phyloP scores from a whole-genome alignment of 495 filamentous ascomycete genomes.

The Lentithecium fluviatile region DNA sequence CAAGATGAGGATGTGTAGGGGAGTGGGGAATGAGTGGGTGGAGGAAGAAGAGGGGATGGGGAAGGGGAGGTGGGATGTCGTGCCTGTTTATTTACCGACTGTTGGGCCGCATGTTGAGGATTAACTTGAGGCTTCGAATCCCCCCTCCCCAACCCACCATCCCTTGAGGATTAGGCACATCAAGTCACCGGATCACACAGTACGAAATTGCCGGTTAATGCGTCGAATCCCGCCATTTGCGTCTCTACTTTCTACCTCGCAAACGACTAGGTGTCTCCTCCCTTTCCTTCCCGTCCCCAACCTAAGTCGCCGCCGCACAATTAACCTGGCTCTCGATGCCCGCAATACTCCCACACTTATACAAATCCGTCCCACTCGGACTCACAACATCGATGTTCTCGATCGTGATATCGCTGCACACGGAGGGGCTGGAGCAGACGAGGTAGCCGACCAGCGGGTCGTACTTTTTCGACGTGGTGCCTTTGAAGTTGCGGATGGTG shows the following conservation, averaged over 20 bases:
- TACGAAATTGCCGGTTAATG: too few species aligned
- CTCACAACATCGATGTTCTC: constrained; percentile 52
- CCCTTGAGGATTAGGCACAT: too few species aligned
- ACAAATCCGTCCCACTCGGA: constrained; percentile 51
- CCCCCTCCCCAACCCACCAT: too few species aligned
- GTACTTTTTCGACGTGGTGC: constrained; percentile 54
- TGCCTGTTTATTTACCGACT: background rate
- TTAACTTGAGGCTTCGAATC: too few species aligned
- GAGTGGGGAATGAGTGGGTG: background rate
- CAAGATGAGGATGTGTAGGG: constrained; percentile 7
- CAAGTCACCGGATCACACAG: too few species aligned
- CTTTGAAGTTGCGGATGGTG: constrained; percentile 39
- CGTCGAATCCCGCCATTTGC: too few species aligned
- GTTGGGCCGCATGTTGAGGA: background rate
- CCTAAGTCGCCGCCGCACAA: constrained; percentile 40
- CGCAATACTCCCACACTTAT: constrained; percentile 55
- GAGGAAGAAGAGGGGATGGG: constrained; percentile 15
- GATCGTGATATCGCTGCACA: constrained; percentile 52
- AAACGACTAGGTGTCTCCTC: too few species aligned
- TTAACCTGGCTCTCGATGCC: constrained; percentile 46
- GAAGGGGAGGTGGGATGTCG: background rate
- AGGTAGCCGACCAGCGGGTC: constrained; percentile 52
- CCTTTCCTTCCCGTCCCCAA: too few species aligned
- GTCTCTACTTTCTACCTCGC: too few species aligned
- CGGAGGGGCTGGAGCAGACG: constrained; percentile 56